Conservation (phyloP, 305 asterid genomes). For the Plantago rigida region DNA sequence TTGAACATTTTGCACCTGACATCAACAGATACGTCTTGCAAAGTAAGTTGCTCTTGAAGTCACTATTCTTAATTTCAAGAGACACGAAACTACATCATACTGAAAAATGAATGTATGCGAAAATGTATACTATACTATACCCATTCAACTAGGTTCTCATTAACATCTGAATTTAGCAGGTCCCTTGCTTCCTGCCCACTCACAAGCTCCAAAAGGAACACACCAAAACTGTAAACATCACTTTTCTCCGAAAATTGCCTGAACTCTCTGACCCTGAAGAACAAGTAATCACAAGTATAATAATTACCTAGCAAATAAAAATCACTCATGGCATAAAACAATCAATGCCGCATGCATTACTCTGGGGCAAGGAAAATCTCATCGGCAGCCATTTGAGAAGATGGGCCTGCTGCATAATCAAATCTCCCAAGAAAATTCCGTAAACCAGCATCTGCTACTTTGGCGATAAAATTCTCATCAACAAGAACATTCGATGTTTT, state of each 20-base stretch:
- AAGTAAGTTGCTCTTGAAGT: slow-evolving; percentile 8
- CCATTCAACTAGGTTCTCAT: slow-evolving; percentile 69
- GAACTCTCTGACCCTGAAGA: slow-evolving; percentile 77
- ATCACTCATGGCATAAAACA: not conserved
- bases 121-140: slow-evolving; percentile 25
- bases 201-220: slow-evolving; percentile 77
- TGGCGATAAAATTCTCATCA: slow-evolving; percentile 78
- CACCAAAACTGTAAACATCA: slow-evolving; percentile 80
- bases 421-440: slow-evolving; percentile 81
- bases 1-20: slow-evolving; percentile 59
- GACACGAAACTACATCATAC: not conserved
- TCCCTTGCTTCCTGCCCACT: slow-evolving; percentile 64
- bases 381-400: slow-evolving; percentile 55
- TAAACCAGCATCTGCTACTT: slow-evolving; percentile 86
- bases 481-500: slow-evolving; percentile 85
- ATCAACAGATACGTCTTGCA: not conserved
- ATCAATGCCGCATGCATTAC: slow-evolving; percentile 37
- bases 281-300: slow-evolving; percentile 22
- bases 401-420: slow-evolving; percentile 59
- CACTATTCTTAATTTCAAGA: not conserved
- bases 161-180: slow-evolving; percentile 43
- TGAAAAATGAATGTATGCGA: slow-evolving; percentile 17
- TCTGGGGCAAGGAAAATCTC: slow-evolving; percentile 78
- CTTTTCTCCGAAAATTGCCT: slow-evolving; percentile 79
- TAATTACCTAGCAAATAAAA: slow-evolving; percentile 7